phyloP scores from a whole-genome alignment of 306 rosid species.

The Trifolium subterraneum region DNA sequence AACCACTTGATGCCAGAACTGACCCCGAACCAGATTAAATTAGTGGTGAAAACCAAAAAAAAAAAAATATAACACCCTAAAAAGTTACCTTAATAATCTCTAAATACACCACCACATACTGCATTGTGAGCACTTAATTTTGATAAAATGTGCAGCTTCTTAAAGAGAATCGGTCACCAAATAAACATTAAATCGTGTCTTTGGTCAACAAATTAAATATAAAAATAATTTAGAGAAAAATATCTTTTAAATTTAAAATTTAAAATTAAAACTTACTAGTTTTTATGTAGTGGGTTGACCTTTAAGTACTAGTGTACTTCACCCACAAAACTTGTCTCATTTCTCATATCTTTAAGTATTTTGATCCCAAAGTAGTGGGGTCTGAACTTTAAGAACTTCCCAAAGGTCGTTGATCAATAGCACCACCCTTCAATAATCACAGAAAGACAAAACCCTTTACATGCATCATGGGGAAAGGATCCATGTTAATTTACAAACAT shows the following conservation, averaged over 20 bases:
- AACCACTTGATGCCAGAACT: no score
- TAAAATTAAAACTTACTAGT: no score
- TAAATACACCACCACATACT: no score
- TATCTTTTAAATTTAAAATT: neutral
- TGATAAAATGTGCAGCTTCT: no score
- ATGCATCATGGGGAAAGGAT: neutral
- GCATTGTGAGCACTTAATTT: no score
- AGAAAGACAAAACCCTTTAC: constrained; percentile 27
- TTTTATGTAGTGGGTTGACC: constrained; percentile 32
- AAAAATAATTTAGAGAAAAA: no score
- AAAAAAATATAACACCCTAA: no score
- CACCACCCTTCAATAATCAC: constrained; percentile 50
- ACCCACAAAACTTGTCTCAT: constrained; percentile 71
- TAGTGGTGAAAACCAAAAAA: no score
- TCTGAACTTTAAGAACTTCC: constrained; percentile 52
- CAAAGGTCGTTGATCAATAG: constrained; percentile 53
- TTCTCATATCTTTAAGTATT: constrained; percentile 64
- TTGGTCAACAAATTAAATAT: neutral
- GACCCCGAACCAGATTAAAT: no score
- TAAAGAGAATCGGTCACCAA: no score
- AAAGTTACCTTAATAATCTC: no score
- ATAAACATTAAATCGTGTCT: no score
- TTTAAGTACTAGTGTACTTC: constrained; percentile 39
- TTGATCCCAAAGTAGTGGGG: constrained; percentile 62
- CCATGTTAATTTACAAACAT: neutral